Evolutionary conservation across 345 rosid genomes (phyloP).

Genomic region (Hibiscus tridactylites): DNA sequence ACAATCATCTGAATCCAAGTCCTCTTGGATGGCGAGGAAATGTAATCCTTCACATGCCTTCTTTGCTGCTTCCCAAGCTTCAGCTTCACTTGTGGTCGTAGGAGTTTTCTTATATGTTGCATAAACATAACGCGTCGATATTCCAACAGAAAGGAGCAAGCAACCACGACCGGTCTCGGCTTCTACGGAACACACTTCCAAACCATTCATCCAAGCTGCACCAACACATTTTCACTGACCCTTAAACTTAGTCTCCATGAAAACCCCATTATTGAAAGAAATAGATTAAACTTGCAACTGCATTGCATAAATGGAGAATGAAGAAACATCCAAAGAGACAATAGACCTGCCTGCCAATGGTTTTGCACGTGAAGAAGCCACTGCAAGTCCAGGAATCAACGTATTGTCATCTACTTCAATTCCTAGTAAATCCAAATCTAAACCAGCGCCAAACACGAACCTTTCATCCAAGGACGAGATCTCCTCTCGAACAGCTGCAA

Average conservation of each 20-base stretch:
- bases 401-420: constrained; percentile 66
- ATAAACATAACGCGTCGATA: constrained; percentile 59
- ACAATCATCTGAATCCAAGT: constrained; percentile 80
- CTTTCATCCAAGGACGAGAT: constrained; percentile 47
- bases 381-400: constrained; percentile 86
- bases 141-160: constrained; percentile 67
- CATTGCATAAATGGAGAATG: background rate
- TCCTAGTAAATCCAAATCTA: constrained; percentile 91
- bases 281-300: background rate
- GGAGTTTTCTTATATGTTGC: constrained; percentile 69
- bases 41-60: constrained; percentile 76
- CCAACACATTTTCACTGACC: background rate
- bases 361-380: constrained; percentile 81
- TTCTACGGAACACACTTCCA: constrained; percentile 74
- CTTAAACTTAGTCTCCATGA: background rate
- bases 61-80: constrained; percentile 93
- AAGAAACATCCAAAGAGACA: constrained; percentile 4
- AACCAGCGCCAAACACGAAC: constrained; percentile 64
- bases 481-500: constrained; percentile 66
- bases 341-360: constrained; percentile 87
- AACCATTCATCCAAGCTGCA: constrained; percentile 92
- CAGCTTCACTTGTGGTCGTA: constrained; percentile 66
- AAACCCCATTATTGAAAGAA: background rate
- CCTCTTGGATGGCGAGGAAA: constrained; percentile 85
- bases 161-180: constrained; percentile 51